Conservation (phyloP, 176 grass and related monocot genomes). For the Dendrocalamus sinicus region DNA sequence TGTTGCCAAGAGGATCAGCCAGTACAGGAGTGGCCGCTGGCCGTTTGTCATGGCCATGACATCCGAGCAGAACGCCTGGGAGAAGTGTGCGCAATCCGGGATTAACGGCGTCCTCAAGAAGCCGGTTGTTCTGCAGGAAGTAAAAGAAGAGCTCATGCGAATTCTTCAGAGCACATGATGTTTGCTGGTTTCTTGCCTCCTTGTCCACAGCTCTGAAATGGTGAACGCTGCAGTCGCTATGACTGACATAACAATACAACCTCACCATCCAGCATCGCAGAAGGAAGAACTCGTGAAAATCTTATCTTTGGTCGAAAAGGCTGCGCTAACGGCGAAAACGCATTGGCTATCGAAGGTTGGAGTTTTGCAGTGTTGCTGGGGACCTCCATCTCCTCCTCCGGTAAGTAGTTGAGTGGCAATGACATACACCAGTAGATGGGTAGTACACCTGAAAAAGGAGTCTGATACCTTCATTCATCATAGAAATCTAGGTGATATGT, state of each 20-base stretch:
- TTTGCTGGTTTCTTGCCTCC: background rate
- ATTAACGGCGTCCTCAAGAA: conserved; percentile 58
- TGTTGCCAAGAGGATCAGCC: conserved; percentile 53
- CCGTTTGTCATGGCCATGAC: conserved; percentile 72
- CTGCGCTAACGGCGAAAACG: background rate
- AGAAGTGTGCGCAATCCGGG: conserved; percentile 60
- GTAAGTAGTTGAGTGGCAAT: background rate
- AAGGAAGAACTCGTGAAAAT: background rate
- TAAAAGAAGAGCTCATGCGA: conserved; percentile 53
- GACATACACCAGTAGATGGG: conserved; percentile 8
- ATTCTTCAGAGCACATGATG: conserved; percentile 54
- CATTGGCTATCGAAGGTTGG: background rate
- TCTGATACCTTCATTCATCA: background rate
- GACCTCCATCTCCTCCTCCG: background rate
- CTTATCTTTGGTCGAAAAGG: background rate
- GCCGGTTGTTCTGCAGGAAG: conserved; percentile 48
- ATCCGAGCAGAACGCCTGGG: conserved; percentile 57
- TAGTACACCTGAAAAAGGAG: background rate
- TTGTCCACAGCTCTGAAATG: background rate
- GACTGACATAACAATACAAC: background rate
- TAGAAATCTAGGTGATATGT: conserved; percentile 37
- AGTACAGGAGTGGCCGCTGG: conserved; percentile 55
- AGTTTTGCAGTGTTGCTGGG: background rate
- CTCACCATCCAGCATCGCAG: background rate
- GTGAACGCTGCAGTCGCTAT: background rate